Evolutionary conservation across 2,329 filamentous ascomycete genomes (phyloP), one percentile per base, ranked within the genome.

Genomic region (Ceratocystis destructans): DNA sequence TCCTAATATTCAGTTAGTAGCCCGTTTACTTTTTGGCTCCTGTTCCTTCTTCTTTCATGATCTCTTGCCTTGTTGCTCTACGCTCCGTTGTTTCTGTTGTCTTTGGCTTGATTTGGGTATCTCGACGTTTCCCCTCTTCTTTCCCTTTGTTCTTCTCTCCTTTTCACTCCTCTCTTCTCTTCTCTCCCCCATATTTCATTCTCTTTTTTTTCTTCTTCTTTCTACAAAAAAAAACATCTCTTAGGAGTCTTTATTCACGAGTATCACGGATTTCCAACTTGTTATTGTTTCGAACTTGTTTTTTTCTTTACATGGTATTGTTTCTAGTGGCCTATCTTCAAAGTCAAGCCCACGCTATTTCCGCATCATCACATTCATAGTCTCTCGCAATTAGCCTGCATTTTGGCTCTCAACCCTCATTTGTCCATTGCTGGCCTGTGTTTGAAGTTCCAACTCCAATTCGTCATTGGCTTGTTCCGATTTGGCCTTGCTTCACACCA

Each of bases 401-500:
- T 59, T 59, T 31, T 59, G 31, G 31, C 25, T 17, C 5, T 59
- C 55, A 33, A 41, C 10, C 4, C 37, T 41, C 37, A 41, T 41
- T n/a, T 37, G 55, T n/a, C 55, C 28, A 33, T 31, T 37, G 17
- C 28, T 59, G 28, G 28, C 20, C 31, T 25, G 55, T 31, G 31
- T 59, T 37, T 59, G 28, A 48, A 48, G 44, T 50, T 41, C 61
- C 61, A 50, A 28, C 55, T 59, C 55, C 25, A 33, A 59, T 15
- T 37, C 55, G 55, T 37, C 55, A 37, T 17, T 48, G 46, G 44
- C 61, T 63, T 63, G 20, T 48, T 45, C 46, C 41, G 22, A 63
- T 63, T 50, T n/a, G 64, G 31, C 64, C 63, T 15, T 55, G n/a
- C 64, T 62, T 33, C 25, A 61, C 17, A 62, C 31, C 15, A 64